A percentile compares a stretch with the other conserved stretches of the same genome.
These are phyloP conservation scores for Cordyceps javanica DNA, from an alignment of 2,329 filamentous ascomycete genomes.

Conservation along the genomic window DNA sequence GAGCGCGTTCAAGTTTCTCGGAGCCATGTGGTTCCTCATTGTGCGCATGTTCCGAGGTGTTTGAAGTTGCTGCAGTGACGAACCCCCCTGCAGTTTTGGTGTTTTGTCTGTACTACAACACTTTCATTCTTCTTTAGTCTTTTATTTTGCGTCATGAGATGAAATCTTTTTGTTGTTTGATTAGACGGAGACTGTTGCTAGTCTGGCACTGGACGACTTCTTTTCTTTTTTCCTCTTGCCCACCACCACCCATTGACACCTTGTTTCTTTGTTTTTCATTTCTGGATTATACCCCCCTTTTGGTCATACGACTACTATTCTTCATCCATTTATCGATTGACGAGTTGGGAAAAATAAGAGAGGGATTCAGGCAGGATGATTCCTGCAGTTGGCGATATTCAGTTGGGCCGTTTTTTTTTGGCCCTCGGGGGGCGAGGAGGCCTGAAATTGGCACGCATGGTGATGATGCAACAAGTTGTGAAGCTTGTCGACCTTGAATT, in stretches of 20 bases:
- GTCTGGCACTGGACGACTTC: constrained; percentile 7
- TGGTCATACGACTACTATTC: neutral
- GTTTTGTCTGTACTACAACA: neutral
- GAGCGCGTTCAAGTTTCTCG: constrained; percentile 79
- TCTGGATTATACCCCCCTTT: constrained; percentile 13
- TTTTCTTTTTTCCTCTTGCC: neutral
- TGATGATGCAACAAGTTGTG: neutral
- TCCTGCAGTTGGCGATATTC: neutral
- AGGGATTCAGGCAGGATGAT: neutral
- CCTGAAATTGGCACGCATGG: neutral
- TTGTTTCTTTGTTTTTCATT: neutral
- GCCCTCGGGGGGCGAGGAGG: too few relatives aligned
- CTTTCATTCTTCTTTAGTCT: neutral
- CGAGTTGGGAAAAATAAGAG: neutral
- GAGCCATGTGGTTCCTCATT: constrained; percentile 87
- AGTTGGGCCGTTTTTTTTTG: neutral
- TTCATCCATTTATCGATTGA: neutral
- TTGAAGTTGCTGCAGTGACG: constrained; percentile 24
- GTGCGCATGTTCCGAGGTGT: constrained; percentile 77
- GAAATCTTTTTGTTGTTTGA: neutral
- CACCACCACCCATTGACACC: neutral
- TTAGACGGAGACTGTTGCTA: neutral
- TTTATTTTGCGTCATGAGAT: constrained; percentile 4
- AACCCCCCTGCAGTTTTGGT: neutral
- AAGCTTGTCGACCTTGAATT: neutral